phyloP scores from a whole-genome alignment of 257 asterid genomes.

The Nicotiana attenuata region DNA sequence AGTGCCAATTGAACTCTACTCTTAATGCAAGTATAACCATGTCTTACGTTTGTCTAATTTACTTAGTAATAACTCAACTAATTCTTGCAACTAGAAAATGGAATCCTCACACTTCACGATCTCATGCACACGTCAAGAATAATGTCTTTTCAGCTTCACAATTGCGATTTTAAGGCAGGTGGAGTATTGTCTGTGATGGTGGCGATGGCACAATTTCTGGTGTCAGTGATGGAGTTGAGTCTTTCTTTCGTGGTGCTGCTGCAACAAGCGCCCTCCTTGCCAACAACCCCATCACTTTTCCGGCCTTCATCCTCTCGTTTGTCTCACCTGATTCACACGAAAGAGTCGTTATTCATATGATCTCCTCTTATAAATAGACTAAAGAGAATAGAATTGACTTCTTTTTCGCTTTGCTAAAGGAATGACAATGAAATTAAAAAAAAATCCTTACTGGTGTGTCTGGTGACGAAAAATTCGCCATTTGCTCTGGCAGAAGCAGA shows the following conservation, averaged over 20 bases:
- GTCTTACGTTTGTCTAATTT: neutral
- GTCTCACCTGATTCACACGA: constrained; percentile 27
- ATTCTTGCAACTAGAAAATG: neutral
- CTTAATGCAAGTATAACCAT: neutral
- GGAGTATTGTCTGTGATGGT: neutral
- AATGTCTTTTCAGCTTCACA: neutral
- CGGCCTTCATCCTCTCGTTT: constrained; percentile 12
- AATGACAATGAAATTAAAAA: neutral
- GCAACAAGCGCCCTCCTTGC: constrained; percentile 58
- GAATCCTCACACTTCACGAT: neutral
- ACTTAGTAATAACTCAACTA: neutral
- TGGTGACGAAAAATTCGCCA: constrained; percentile 14
- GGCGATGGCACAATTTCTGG: neutral
- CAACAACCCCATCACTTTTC: constrained; percentile 13
- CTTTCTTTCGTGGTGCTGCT: constrained; percentile 5
- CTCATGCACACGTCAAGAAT: neutral
- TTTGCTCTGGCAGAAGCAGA: constrained; percentile 58
- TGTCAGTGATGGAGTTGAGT: constrained; percentile 18
- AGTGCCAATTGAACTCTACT: neutral
- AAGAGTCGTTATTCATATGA: neutral
- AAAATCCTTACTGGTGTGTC: constrained; percentile 23
- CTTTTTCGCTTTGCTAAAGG: neutral
- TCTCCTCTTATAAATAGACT: neutral
- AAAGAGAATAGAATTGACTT: neutral
- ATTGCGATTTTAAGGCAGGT: neutral